phyloP scores from a whole-genome alignment of 2,329 filamentous ascomycete genomes.

The Escovopsis sp. region DNA sequence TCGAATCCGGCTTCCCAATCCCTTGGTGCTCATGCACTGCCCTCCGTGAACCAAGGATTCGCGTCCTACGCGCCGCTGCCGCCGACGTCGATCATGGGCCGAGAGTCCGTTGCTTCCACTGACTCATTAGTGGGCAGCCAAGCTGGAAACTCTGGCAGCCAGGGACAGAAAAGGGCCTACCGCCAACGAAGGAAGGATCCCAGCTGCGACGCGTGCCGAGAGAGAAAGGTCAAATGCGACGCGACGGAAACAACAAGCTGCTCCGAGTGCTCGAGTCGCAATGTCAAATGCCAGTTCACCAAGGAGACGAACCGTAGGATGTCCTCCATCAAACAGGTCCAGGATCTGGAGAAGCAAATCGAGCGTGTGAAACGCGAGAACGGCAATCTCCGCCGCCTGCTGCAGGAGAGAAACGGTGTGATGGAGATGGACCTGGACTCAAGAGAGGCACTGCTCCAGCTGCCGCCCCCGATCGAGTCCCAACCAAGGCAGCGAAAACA shows the following conservation, averaged over 20 bases:
- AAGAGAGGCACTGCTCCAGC: constrained; percentile 33
- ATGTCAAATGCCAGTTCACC: constrained; percentile 96
- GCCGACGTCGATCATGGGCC: constrained; percentile 35
- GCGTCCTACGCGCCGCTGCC: constrained; percentile 39
- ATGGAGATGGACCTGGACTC: constrained; percentile 34
- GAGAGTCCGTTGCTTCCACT: constrained; percentile 45
- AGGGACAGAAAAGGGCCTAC: constrained; percentile 84
- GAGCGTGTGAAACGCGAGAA: constrained; percentile 70
- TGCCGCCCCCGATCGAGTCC: constrained; percentile 48
- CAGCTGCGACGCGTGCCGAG: constrained; percentile 91
- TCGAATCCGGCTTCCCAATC: constrained; percentile 35
- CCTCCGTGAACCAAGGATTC: constrained; percentile 33
- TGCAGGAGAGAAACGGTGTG: constrained; percentile 36
- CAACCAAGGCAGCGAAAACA: constrained; percentile 50
- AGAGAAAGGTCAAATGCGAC: constrained; percentile 78
- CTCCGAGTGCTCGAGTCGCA: constrained; percentile 91
- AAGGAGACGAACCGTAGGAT: constrained; percentile 97
- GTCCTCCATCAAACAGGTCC: constrained; percentile 98
- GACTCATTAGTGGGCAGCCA: constrained; percentile 44
- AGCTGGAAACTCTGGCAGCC: constrained; percentile 30
- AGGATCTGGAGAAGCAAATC: constrained; percentile 89
- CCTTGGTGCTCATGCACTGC: constrained; percentile 37
- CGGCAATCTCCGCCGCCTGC: constrained; percentile 51
- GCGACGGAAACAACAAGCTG: constrained; percentile 93
- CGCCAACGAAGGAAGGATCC: constrained; percentile 90